Base-by-base conservation (phyloP, 495 filamentous ascomycete genomes). In the Penicillium bovifimosum region DNA sequence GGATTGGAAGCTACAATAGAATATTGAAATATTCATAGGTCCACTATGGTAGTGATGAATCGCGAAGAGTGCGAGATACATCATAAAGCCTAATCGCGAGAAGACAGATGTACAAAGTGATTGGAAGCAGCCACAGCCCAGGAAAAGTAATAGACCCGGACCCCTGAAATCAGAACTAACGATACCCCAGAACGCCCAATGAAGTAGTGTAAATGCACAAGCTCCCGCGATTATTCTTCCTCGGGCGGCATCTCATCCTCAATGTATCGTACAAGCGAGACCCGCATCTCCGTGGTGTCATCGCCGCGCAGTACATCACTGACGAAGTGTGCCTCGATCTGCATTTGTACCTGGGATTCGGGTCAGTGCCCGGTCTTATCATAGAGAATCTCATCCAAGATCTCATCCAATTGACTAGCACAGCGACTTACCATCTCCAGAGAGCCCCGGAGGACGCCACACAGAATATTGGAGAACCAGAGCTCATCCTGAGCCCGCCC, bases 401-500 rank as follows among this genome's bases (percentile, higher is more conserved):
- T n/a, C n/a, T n/a, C n/a, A 16, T 13, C 28, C 13, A n/a, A 39
- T 46, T 40, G 38, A 48, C 13, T 36, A n/a, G n/a, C n/a, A n/a
- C n/a, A 14, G 36, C 6, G 18, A 18, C 76, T 62, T 71, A 89
- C 95, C 93, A 98, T 98, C 76, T 98, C 93, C 50, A 97, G 69
- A 6, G 93, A 84, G 5, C 93, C 93, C 59, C 91, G 76, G 38
- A 98, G 73, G 24, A 98, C 86, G 34, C 93, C 93, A 59, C 95
- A 97, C 16, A 97, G 78, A 41, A 98, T 93, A 71, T 96, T 97
- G 3, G 90, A 96, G 63, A 92, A 98, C 93, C 93, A 98, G 9
- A 98, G 75, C 71, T 96, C 91, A 66, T 97, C 92, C 65, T 97
- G 93, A 8, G 92, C 90, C 46, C 91, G 79, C 41, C 90, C 95